phyloP scores from a whole-genome alignment of 2,329 filamentous ascomycete species.

The Aspergillus flavus region DNA sequence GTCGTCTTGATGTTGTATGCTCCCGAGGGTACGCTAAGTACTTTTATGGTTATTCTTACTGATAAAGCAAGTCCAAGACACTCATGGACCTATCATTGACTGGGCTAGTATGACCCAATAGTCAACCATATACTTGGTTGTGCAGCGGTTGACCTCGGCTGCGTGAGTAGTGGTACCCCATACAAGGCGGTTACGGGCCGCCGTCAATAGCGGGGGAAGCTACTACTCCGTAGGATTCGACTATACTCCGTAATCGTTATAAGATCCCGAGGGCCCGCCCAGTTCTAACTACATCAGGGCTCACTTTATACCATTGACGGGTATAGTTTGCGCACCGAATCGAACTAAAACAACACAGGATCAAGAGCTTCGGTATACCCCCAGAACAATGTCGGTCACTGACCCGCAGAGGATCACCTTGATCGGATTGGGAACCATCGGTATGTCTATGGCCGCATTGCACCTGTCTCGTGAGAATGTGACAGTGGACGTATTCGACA shows the following conservation, averaged over 20 bases:
- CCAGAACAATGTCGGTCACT: conserved; percentile 14
- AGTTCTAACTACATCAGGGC: not conserved
- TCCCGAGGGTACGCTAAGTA: not conserved
- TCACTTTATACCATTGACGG: not conserved
- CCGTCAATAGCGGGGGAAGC: not conserved
- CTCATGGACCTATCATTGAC: not conserved
- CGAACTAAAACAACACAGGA: not conserved
- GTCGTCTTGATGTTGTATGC: not conserved
- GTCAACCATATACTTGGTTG: not conserved
- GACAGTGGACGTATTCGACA: conserved; percentile 53
- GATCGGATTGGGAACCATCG: conserved; percentile 52
- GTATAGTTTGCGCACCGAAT: not conserved
- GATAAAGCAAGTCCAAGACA: not conserved
- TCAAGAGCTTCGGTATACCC: not conserved
- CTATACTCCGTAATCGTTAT: not conserved
- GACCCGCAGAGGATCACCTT: conserved; percentile 36
- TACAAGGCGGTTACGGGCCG: not conserved
- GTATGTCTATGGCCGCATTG: conserved; percentile 57
- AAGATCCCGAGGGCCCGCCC: too few species aligned
- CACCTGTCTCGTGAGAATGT: conserved; percentile 24
- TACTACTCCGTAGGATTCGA: not conserved
- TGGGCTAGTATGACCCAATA: not conserved
- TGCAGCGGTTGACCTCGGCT: not conserved
- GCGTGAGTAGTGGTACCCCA: not conserved
- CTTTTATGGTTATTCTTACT: not conserved